Evolutionary conservation across 2,329 filamentous ascomycete species (phyloP).

Genomic region (Coniella lustricola): DNA sequence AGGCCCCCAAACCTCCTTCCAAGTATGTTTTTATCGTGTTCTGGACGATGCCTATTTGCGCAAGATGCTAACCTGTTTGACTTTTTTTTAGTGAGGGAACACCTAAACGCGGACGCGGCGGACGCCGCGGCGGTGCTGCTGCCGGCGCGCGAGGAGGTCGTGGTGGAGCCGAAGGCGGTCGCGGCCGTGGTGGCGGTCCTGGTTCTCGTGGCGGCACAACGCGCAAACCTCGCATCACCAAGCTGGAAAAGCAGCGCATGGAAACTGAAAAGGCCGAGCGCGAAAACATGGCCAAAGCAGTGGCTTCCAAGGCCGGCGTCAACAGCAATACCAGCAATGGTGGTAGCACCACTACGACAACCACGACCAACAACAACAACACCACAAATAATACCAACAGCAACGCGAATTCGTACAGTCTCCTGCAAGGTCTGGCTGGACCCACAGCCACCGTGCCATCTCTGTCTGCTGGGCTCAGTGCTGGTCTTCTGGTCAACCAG

Average conservation of each 20-base stretch:
- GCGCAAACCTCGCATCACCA: constrained; percentile 78
- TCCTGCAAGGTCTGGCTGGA: constrained; percentile 5
- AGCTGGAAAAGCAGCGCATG: constrained; percentile 74
- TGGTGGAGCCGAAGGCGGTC: constrained; percentile 29
- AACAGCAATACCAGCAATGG: constrained; percentile 33
- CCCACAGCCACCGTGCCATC: constrained; percentile 7
- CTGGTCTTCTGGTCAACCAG: constrained; percentile 10
- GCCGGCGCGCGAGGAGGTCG: constrained; percentile 43
- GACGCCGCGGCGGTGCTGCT: constrained; percentile 35
- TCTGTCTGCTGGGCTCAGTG: constrained; percentile 8
- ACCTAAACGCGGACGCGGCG: constrained; percentile 59
- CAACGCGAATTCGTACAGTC: constrained; percentile 7
- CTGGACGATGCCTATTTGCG: neutral
- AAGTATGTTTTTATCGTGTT: constrained; percentile 35
- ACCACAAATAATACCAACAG: constrained; percentile 26
- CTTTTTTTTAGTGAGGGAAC: constrained; percentile 55
- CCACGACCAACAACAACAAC: constrained; percentile 28
- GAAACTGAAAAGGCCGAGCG: constrained; percentile 75
- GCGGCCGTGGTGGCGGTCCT: constrained; percentile 45
- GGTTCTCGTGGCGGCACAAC: constrained; percentile 70
- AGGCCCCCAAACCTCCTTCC: constrained; percentile 65
- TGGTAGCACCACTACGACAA: constrained; percentile 41
- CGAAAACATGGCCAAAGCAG: constrained; percentile 41
- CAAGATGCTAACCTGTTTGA: constrained; percentile 29
- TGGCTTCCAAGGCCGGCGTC: constrained; percentile 29